Conservation (phyloP, 225 moss, liverwort and hornwort genomes). For the Neckera pumila region DNA sequence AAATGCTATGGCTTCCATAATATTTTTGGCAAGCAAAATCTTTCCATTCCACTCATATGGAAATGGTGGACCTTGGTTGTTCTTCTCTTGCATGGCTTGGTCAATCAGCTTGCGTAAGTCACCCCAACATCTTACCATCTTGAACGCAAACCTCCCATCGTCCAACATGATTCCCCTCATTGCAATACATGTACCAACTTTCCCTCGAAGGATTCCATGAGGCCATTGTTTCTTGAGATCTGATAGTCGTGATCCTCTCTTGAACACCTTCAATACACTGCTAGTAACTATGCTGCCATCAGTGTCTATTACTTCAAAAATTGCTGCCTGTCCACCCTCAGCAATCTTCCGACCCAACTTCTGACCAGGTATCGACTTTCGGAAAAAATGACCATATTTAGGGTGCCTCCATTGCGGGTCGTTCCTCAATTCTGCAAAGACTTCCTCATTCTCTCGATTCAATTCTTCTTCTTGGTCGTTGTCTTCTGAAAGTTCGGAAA, state of each 20-base stretch:
- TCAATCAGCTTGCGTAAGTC: neutral
- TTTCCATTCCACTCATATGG: neutral
- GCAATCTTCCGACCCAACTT: neutral
- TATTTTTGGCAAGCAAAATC: neutral
- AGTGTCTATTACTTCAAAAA: neutral
- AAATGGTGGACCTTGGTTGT: neutral
- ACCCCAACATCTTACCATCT: neutral
- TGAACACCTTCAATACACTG: neutral
- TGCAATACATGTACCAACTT: neutral
- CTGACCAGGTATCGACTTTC: accelerated
- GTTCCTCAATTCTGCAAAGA: neutral
- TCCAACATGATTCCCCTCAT: accelerated
- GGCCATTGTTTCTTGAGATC: neutral
- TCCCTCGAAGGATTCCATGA: neutral
- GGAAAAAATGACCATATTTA: neutral
- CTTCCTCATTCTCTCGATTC: neutral
- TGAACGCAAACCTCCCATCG: neutral
- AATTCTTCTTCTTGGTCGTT: neutral
- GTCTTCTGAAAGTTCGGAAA: neutral
- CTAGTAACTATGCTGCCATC: accelerated
- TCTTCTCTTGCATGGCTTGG: neutral
- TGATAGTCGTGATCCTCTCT: neutral
- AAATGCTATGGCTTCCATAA: too few relatives aligned
- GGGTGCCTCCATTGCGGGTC: neutral
- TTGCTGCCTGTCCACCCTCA: neutral